These are phyloP conservation scores for Incumbomyces delicatus DNA, from an alignment of 2,329 filamentous ascomycete species.

Conservation along the genomic window DNA sequence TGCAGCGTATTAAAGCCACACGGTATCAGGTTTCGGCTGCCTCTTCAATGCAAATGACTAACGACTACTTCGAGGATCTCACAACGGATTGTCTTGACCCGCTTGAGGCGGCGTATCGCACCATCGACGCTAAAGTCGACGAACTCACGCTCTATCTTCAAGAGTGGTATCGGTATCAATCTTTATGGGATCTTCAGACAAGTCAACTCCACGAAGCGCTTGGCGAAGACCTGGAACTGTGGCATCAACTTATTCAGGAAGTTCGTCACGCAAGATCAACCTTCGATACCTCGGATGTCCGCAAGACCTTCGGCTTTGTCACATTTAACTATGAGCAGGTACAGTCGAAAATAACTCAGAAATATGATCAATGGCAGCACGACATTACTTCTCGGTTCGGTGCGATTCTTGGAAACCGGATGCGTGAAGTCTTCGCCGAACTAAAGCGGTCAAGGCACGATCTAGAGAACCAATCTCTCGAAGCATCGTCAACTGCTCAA, in stretches of 20 bases:
- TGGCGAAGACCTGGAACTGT: conserved; percentile 81
- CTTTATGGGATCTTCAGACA: conserved; percentile 92
- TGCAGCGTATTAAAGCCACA: conserved; percentile 88
- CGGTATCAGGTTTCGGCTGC: conserved; percentile 81
- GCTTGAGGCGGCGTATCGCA: conserved; percentile 68
- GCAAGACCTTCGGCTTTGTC: conserved; percentile 83
- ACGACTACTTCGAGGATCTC: conserved; percentile 71
- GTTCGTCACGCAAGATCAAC: conserved; percentile 91
- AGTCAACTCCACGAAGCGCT: conserved; percentile 90
- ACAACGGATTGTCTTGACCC: conserved; percentile 72
- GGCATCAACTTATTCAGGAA: conserved; percentile 93
- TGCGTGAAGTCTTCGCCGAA: conserved; percentile 85
- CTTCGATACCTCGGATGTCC: conserved; percentile 94
- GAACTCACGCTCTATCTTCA: conserved; percentile 81
- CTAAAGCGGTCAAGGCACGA: conserved; percentile 84
- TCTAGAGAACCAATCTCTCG: conserved; percentile 81
- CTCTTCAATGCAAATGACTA: conserved; percentile 49
- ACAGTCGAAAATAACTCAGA: conserved; percentile 95
- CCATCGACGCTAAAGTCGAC: conserved; percentile 71
- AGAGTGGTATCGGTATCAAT: conserved; percentile 98
- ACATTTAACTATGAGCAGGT: conserved; percentile 98
- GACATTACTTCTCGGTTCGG: conserved; percentile 94
- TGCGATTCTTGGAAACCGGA: conserved; percentile 72
- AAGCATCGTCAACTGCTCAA: conserved; percentile 90
- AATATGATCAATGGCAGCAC: conserved; percentile 99